These are phyloP conservation scores for Plasmodium gonderi DNA, from an alignment of 169 alveolate species.

Conservation along the genomic window DNA sequence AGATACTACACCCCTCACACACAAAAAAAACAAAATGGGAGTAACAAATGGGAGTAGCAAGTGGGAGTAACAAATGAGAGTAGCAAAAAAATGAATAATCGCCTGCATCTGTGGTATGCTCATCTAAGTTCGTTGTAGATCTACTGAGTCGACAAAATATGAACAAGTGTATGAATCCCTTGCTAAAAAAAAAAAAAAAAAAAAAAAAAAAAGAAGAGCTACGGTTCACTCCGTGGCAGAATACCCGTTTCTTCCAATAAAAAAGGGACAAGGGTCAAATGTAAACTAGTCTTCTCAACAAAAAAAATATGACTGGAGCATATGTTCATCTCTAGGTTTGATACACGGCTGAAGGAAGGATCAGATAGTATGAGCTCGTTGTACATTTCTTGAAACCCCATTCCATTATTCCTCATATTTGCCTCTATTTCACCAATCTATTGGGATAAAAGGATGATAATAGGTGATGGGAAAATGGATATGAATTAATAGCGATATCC, in stretches of 20 bases:
- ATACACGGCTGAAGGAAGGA: neutral
- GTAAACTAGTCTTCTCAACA: conserved; percentile 17
- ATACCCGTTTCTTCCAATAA: conserved; percentile 34
- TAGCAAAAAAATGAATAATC: no score
- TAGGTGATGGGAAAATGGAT: neutral
- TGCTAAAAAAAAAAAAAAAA: neutral
- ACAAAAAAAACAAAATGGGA: no score
- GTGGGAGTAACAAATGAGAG: no score
- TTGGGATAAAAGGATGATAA: neutral
- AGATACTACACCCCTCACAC: no score
- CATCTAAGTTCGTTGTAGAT: no score
- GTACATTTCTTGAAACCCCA: conserved; percentile 21
- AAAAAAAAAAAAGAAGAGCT: neutral
- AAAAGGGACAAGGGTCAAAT: conserved; percentile 23
- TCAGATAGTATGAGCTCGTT: conserved; percentile 12
- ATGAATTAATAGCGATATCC: neutral
- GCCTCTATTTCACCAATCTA: conserved; percentile 48
- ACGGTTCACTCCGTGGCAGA: no score
- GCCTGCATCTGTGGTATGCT: no score
- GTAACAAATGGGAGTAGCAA: no score
- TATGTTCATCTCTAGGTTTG: neutral
- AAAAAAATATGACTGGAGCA: conserved; percentile 11
- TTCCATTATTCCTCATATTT: conserved; percentile 37
- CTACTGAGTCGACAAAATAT: no score
- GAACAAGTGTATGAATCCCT: no score